A percentile compares a stretch with the other conserved stretches of the same genome.
Conservation (phyloP, 257 asterid genomes). For the Coffea eugenioides region DNA sequence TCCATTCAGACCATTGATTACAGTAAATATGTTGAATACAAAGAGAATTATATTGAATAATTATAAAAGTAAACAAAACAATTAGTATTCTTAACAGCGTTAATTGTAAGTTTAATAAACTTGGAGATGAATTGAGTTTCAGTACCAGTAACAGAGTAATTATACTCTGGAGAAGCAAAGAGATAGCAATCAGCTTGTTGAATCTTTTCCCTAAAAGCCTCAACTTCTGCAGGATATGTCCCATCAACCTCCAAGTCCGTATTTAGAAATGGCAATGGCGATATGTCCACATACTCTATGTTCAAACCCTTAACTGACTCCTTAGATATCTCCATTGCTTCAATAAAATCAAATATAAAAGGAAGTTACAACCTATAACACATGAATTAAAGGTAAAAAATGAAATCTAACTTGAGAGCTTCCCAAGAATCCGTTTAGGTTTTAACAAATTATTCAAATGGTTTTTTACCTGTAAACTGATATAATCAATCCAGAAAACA, state of each 20-base stretch:
- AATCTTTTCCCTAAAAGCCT: slow-evolving; percentile 78
- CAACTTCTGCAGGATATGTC: slow-evolving; percentile 65
- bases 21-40: neutral
- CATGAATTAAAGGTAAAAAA: no score
- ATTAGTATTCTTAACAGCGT: neutral
- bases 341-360: neutral
- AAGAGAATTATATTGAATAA: neutral
- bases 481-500: neutral
- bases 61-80: neutral
- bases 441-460: neutral
- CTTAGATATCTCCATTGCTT: slow-evolving; percentile 66
- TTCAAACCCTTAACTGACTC: slow-evolving; percentile 57
- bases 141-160: slow-evolving; percentile 78
- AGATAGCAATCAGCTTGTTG: slow-evolving; percentile 66
- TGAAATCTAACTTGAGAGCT: no score
- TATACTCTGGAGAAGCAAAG: slow-evolving; percentile 91
- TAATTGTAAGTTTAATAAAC: neutral
- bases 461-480: neutral
- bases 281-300: slow-evolving; percentile 72
- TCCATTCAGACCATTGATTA: neutral
- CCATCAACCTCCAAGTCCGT: slow-evolving; percentile 83
- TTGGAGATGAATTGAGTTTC: neutral
- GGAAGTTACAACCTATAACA: neutral
- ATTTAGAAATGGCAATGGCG: slow-evolving; percentile 64
- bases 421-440: neutral